These are phyloP conservation scores for Wickerhamomyces subpelliculosus DNA, from an alignment of 805 yeast genomes.

Conservation along the genomic window DNA sequence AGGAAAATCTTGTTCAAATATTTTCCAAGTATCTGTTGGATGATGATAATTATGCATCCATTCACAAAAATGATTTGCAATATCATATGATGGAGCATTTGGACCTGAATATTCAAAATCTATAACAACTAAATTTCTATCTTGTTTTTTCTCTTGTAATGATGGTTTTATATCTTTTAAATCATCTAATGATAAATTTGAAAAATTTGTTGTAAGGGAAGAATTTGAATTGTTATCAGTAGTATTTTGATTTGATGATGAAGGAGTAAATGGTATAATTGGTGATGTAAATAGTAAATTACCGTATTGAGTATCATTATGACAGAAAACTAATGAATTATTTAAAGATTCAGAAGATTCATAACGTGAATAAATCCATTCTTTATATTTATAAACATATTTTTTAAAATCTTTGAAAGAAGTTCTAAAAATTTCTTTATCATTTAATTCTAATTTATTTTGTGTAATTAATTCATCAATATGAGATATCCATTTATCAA, in stretches of 20 bases:
- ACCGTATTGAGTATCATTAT: conserved; percentile 96
- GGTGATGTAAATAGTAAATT: conserved; percentile 65
- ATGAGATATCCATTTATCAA: conserved; percentile 62
- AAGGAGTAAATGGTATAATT: neutral
- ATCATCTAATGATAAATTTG: conserved; percentile 18
- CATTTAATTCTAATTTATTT: conserved; percentile 29
- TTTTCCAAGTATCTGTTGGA: conserved; percentile 34
- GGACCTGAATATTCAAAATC: conserved; percentile 96
- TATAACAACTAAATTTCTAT: conserved; percentile 78
- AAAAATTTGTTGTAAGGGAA: conserved; percentile 11
- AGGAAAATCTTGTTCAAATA: conserved; percentile 60
- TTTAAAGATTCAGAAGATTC: conserved; percentile 32
- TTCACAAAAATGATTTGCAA: conserved; percentile 90
- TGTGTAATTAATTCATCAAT: conserved; percentile 38
- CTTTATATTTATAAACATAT: conserved; percentile 44
- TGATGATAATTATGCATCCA: conserved; percentile 93
- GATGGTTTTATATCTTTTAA: conserved; percentile 27
- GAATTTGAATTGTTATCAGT: conserved; percentile 2
- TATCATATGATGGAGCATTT: conserved; percentile 81
- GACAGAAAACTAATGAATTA: conserved; percentile 70
- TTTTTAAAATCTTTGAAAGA: conserved; percentile 44
- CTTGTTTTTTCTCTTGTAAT: conserved; percentile 38
- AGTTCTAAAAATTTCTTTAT: conserved; percentile 34
- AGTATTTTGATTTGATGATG: neutral
- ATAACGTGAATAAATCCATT: conserved; percentile 54